Base-by-base conservation (phyloP, 257 asterid species). In the Cinchona pubescens region DNA sequence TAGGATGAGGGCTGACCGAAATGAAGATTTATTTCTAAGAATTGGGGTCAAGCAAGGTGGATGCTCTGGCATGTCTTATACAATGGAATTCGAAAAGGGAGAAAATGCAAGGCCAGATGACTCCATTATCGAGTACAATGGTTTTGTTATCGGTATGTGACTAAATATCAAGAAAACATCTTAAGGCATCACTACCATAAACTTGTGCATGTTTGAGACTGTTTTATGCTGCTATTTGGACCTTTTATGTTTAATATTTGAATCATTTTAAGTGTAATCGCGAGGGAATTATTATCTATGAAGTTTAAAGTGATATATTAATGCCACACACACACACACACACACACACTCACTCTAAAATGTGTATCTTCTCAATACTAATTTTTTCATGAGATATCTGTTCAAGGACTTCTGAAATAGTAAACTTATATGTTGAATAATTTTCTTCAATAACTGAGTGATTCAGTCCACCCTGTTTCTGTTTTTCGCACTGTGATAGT, bases 11-110 rank as follows among this genome's bases (percentile, higher is more conserved):
- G 68, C 90, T 0, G 97, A 90, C 74, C 53, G 62, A 67, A 87
- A 67, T 55, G 94, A 89, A 71, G 96, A 92, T 75, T 82, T 94
- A 65, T 88, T 90, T 84, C 90, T 94, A 16, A 88, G 98, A 87
- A 94, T 94, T 69, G 98, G 98, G 71, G 98, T 94, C 73, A 94
- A 86, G 83, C 98, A 91, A 85, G 98, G 98, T 74, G 98, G 98
- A 76, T 94, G 98, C 87, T 94, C 98, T 32, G 96, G 98, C 66
- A 70, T 94, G 97, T 94, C 98, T 65, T 94, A 94, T 79, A 89
- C 92, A 34, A 91, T 94, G 97, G 98, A 94, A 79, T 94, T 94
- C 72, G 98, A 92, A 86, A 86, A 88, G 85, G 86, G 85, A 83
- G 92, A 79, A 45, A 90, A 90, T 58, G 82, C 91, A 34, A 87